Evolutionary conservation across 1,284 basidiomycete genomes (phyloP), one percentile per base, ranked within the genome.

Genomic region (Marasmius fiardii): DNA sequence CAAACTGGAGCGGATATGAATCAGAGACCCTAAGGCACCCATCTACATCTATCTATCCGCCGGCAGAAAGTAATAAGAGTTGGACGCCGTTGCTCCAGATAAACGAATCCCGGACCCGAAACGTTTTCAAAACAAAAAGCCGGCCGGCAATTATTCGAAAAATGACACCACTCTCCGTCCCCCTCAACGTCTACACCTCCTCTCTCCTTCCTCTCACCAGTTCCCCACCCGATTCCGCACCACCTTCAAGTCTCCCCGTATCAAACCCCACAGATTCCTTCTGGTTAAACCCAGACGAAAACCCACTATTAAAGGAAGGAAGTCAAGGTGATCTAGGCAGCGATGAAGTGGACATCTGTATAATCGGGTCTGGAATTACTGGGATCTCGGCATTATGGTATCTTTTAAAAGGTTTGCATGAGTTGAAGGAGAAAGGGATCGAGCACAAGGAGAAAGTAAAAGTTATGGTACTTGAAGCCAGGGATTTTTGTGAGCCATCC

Each of bases 331-430:
- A 70, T 0, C 68, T 90, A 20, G 80, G 80, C 0, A 49, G 47
- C 47, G 50, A 66, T 0, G 79, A 83, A 52, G 82, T 83, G 2
- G 89, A 92, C 62, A 71, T 91, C 12, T 89, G 85, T 59, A 84
- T 92, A 60, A 84, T 92, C 43, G 90, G 90, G 1, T 83, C 86
- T 31, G 90, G 90, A 0, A 85, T 93, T 24, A 88, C 89, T 0
- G 90, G 91, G 7, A 77, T 88, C 4, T 83, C 83, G 23, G 76
- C 82, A 2, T 86, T 87, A 7, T 89, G 87, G 65, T 85, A 90
- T 64, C 70, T 92, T 20, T 76, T 82, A 2, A 73, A 79, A 54
- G 62, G 68, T 1, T 58, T 79, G 7, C 28, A 31, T 10, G 28
- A 31, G 28, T 4, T 31, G 5, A 31, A 31, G 28, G 28, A 61